Evolutionary conservation across 345 rosid species (phyloP), one percentile per base, ranked within the genome.

Genomic region (Excoecaria agallocha): DNA sequence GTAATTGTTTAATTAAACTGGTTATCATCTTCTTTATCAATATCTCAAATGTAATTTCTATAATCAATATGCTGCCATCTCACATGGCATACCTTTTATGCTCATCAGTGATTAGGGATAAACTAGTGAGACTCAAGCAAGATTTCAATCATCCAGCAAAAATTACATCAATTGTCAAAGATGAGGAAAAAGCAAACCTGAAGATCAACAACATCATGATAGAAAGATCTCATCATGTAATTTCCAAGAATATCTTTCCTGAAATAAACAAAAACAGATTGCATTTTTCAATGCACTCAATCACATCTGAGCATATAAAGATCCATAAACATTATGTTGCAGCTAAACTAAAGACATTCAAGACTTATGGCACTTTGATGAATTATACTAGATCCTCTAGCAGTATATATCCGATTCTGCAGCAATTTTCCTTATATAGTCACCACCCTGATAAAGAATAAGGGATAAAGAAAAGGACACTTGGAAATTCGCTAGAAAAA

Each of bases 171-270:
- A 37, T 11, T 46, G 17, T 19, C 12, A 56, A 4, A 25, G 41
- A 5, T 38, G 66, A 30, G 63, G 62, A 57, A 30, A 54, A 46
- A 74, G 76, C 75, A 74, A 74, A 94, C 97, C 95, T 89, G 93
- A 57, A 89, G 93, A 49, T 79, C 76, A 70, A 88, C 82, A 72
- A 92, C 92, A 69, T 86, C 87, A 39, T 35, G 77, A 78, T 90
- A 94, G 84, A 90, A 90, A 76, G 95, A 82, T 43, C 82, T 77
- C 87, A 92, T 90, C 39, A 87, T 83, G 77, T 74, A 78, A 43
- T 87, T 82, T 78, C 93, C 89, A 78, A 64, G 84, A 64, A 90
- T 66, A 78, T 94, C 93, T 63, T 77, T 83, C 93, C 98, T 86
- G 92, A 80, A 86, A 82, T 64, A 55, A 73, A 78, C 35, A 81